Evolutionary conservation across 305 asterid species (phyloP).

Genomic region (Fraxinus latifolia): DNA sequence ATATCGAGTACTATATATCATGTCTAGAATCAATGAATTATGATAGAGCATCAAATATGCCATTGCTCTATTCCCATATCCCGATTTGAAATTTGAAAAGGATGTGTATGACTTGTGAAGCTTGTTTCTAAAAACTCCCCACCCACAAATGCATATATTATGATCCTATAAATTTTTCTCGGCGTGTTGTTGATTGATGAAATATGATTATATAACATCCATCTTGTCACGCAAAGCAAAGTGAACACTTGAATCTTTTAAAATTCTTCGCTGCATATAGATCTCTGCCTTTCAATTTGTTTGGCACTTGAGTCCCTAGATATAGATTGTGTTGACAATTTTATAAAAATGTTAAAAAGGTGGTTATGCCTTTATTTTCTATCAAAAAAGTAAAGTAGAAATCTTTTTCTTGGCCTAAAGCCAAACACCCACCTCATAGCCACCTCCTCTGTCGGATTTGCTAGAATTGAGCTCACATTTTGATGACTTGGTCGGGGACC

Average conservation of each 20-base stretch:
- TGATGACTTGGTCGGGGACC: background rate
- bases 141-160: background rate
- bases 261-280: background rate
- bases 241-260: background rate
- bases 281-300: background rate
- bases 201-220: background rate
- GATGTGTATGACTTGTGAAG: background rate
- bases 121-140: background rate
- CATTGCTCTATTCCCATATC: background rate
- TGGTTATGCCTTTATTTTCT: background rate
- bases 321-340: background rate
- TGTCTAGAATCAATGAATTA: background rate
- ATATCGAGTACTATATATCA: background rate
- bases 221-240: background rate
- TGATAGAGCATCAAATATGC: background rate
- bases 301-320: background rate
- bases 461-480: background rate
- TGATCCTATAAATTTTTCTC: background rate
- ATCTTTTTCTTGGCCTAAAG: background rate
- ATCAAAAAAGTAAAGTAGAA: background rate
- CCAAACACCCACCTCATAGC: background rate
- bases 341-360: background rate
- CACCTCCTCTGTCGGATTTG: background rate
- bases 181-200: background rate
- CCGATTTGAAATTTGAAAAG: background rate